Base-by-base conservation (phyloP, 208 protist species). In the Endotrypanum monterogeii region DNA sequence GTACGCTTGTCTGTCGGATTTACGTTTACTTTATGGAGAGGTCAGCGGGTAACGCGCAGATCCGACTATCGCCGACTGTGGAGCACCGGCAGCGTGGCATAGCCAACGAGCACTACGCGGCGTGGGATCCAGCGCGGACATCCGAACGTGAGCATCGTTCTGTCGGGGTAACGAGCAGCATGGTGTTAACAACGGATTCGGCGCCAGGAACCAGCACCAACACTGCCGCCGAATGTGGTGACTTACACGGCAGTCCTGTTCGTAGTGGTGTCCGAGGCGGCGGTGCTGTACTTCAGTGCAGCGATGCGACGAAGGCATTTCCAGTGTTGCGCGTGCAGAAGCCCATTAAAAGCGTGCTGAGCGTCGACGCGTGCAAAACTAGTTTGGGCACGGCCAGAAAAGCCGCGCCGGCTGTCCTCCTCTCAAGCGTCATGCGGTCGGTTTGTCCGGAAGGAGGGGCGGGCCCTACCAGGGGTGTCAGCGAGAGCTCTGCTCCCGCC, bases 11-110 rank as follows among this genome's bases (percentile, higher is more conserved):
- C 48, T 56, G 28, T 7, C 79, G 73, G n/a, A 81, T 94, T 32
- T 93, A 93, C 77, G 76, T 73, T 28, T 94, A 94, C 76, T 96
- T 87, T 61, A 88, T 94, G 74, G 89, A 94, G 46, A 46, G 76
- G 30, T 83, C 90, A 30, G 78, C 74, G 62, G 57, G 77, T 41
- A 60, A 50, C n/a, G 71, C 58, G 56, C 63, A 37, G 37, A 85
- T 91, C 50, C 88, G 89, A 3, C 79, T 95, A 61, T 76, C 82
- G 25, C 66, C 79, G 37, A 52, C 62, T 1, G 41, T 91, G 30
- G 35, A 63, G 37, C 91, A 96, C 71, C 48, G 74, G 48, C 78
- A 85, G 63, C 66, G 81, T 7, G 89, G 89, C 5, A 51, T 60
- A 16, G 91, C 91, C 3, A 79, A 96, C 37, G 46, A 8, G 50